Evolutionary conservation across 2,329 filamentous ascomycete genomes (phyloP).

Genomic region (Sordariomycetes sp.): DNA sequence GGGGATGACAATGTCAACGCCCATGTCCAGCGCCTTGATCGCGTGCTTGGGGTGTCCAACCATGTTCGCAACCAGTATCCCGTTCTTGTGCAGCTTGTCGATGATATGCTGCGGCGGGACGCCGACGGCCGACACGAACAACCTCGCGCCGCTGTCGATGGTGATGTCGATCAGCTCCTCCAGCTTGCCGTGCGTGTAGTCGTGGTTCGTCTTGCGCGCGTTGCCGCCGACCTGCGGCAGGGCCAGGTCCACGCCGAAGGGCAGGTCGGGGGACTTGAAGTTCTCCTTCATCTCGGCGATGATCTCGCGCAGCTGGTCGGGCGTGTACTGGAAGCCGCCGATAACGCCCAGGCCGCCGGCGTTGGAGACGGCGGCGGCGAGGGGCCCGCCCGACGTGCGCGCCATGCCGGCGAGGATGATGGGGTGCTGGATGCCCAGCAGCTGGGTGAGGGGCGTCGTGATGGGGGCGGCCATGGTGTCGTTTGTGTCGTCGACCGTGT

Average conservation of each 20-base stretch:
- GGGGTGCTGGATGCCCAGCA: conserved; percentile 79
- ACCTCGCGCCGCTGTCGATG: conserved; percentile 69
- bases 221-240: conserved; percentile 79
- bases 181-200: conserved; percentile 85
- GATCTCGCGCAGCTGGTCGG: conserved; percentile 66
- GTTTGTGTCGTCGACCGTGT: neutral
- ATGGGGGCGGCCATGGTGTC: conserved; percentile 43
- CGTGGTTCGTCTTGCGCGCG: conserved; percentile 87
- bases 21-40: conserved; percentile 74
- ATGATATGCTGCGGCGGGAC: conserved; percentile 70
- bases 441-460: conserved; percentile 66
- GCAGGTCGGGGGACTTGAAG: conserved; percentile 56
- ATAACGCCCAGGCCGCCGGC: conserved; percentile 77
- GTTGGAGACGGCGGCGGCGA: conserved; percentile 82
- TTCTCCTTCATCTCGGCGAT: conserved; percentile 77
- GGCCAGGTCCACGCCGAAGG: conserved; percentile 87
- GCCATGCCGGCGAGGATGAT: conserved; percentile 94
- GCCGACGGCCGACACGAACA: conserved; percentile 85
- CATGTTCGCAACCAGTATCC: conserved; percentile 94
- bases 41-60: conserved; percentile 89
- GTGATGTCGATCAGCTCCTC: conserved; percentile 83
- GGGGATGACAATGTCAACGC: conserved; percentile 84
- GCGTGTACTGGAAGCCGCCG: conserved; percentile 63
- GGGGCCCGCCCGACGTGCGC: conserved; percentile 64
- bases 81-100: conserved; percentile 66